Percentiles rank a stretch among this genome's conserved stretches.
Conservation (phyloP, 345 rosid genomes). For the Citrus australasica region DNA sequence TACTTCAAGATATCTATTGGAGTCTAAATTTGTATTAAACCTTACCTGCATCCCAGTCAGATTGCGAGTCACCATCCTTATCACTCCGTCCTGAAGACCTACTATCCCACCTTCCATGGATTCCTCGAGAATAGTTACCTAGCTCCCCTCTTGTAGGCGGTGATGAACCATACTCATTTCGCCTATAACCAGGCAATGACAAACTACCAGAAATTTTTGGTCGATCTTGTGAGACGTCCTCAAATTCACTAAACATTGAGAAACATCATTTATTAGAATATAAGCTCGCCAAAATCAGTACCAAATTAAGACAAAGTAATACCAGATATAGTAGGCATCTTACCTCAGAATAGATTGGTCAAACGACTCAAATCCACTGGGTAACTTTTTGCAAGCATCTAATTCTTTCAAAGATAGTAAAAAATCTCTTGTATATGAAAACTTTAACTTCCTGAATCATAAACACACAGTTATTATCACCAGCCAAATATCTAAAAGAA, state of each 20-base stretch:
- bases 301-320: background rate
- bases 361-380: constrained; percentile 35
- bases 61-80: constrained; percentile 66
- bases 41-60: constrained; percentile 76
- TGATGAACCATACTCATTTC: constrained; percentile 82
- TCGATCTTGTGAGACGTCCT: constrained; percentile 60
- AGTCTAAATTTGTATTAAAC: background rate
- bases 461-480: constrained; percentile 5
- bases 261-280: constrained; percentile 1
- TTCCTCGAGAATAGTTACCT: constrained; percentile 47
- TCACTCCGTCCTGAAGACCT: constrained; percentile 79
- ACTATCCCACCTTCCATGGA: constrained; percentile 83
- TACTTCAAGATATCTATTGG: background rate
- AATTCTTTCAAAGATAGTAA: constrained; percentile 65
- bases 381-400: constrained; percentile 74
- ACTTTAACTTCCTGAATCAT: constrained; percentile 54
- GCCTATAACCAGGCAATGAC: constrained; percentile 53
- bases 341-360: constrained; percentile 60
- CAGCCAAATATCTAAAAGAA: background rate
- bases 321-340: constrained; percentile 8
- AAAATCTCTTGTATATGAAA: constrained; percentile 63
- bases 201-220: constrained; percentile 53
- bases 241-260: constrained; percentile 49
- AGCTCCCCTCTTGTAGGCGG: constrained; percentile 82
- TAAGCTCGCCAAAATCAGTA: constrained; percentile 14